Evolutionary conservation across 257 asterid species (phyloP).

Genomic region (Verbena officinalis): DNA sequence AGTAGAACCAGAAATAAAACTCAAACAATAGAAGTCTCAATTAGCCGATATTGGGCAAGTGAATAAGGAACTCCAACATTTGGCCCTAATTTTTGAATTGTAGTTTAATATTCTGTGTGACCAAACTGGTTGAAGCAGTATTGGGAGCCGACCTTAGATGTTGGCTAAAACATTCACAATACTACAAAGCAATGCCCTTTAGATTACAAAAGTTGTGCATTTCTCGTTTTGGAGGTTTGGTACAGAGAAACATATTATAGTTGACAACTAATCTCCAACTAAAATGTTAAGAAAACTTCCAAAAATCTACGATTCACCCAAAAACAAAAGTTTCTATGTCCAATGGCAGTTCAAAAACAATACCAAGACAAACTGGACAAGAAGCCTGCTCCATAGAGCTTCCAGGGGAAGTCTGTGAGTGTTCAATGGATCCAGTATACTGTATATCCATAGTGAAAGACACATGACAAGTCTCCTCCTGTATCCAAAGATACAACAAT

Average conservation of each 20-base stretch:
- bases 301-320: conserved; percentile 14
- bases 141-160: not conserved
- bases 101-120: not conserved
- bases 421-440: conserved; percentile 90
- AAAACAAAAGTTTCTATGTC: conserved; percentile 1
- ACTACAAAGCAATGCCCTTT: conserved; percentile 17
- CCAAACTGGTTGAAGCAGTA: conserved; percentile 1
- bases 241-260: conserved; percentile 4
- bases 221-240: not conserved
- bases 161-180: conserved; percentile 21
- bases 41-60: conserved; percentile 2
- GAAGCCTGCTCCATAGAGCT: conserved; percentile 83
- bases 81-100: not conserved
- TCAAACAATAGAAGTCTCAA: conserved; percentile 2
- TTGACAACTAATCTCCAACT: not conserved
- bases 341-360: conserved; percentile 28
- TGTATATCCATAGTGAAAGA: conserved; percentile 77
- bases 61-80: conserved; percentile 11
- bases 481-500: conserved; percentile 30
- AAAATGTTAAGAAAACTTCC: conserved; percentile 13
- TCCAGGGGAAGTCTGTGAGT: conserved; percentile 62
- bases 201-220: not conserved
- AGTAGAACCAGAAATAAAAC: conserved; percentile 10
- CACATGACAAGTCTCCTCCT: conserved; percentile 79
- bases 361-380: conserved; percentile 99